Base-by-base conservation (phyloP, 148 eudicot species). In the Amaranthus cruentus region DNA sequence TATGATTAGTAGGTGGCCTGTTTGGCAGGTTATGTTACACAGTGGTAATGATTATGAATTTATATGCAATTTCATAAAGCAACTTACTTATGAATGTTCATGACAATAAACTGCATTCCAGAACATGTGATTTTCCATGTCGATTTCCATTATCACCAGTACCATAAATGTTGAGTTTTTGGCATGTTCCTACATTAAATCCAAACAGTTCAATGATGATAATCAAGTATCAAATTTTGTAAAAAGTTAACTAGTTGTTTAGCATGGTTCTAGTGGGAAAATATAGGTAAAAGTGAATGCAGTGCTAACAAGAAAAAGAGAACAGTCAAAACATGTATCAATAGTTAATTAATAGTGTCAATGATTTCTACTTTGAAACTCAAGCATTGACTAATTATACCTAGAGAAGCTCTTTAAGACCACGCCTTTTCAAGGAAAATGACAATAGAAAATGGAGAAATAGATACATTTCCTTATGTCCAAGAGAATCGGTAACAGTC, bases 391-490 rank as follows among this genome's bases (percentile, higher is more conserved):
- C 54, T 75, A 7, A 54, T 68, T 6, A 13, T 6, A 47, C 58
- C 47, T 14, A 51, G 43, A 60, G 48, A 53, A 18, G 74, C 62
- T 62, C 69, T 47, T 70, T 53, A 6, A 51, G 52, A 63, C 63
- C 63, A 7, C 48, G 14, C 46, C 43, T 70, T 62, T 76, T 47
- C 47, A 58, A 62, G 63, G 75, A 76, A 70, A 61, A 70, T 54
- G 70, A 77, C 70, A 70, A 48, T 55, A 54, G 51, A 46, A 53
- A 47, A 62, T 52, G 62, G 42, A 72, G 44, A 49, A 7, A 12
- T 55, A 3, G 56, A 11, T 53, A 55, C 12, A 55, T 70, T 63
- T 70, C 12, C 48, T 65, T 62, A 62, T 62, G 47, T 52, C 46
- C 15, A 53, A 28, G 64, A 64, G 58, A 70, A 77, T 70, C 73